Base-by-base conservation (phyloP, 2,329 filamentous ascomycete species). In the Fusarium avenaceum region DNA sequence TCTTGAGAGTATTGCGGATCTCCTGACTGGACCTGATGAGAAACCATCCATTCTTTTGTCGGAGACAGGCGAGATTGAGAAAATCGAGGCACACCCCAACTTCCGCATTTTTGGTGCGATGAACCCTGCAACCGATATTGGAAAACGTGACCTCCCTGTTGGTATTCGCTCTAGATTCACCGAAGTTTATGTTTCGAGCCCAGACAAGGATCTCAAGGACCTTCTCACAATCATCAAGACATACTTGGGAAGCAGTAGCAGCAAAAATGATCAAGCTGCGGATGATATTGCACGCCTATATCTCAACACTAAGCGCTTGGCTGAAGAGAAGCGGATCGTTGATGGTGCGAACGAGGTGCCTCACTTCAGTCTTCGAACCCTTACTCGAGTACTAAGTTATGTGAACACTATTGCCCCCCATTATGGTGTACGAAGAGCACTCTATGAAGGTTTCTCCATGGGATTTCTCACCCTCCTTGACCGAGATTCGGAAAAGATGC, bases 31-130 rank as follows among this genome's bases (percentile, higher is more conserved):
- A 9, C 85, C 88, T 11, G 88, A 88, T 63, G 88, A 89, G 33
- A 84, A 84, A 1, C 95, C 95, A 2, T 97, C 93, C 0, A 89
- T 99, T 45, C 82, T 99, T 6, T 85, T 99, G 9, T 94, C 94
- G 0, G 96, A 99, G 80, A 96, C 94, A 39, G 96, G 96, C 38
- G 94, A 96, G 71, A 93, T 97, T 43, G 93, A 98, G 78, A 89
- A 94, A 68, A 90, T 99, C 35, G 86, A 90, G 63, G 96, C 94
- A 1, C 95, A 99, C 78, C 90, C 93, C 0, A 90, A 97, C 68
- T 99, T 99, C 78, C 90, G 96, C 39, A 92, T 99, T 15, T 99
- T 99, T 76, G 96, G 93, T 51, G 96, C 96, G 28, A 99, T 99
- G 96, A 99, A 99, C 75, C 96, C 96, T 30, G 96, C 96, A 7